Conservation (phyloP, 2,329 filamentous ascomycete species). For the Trichophyton schoenleinii region DNA sequence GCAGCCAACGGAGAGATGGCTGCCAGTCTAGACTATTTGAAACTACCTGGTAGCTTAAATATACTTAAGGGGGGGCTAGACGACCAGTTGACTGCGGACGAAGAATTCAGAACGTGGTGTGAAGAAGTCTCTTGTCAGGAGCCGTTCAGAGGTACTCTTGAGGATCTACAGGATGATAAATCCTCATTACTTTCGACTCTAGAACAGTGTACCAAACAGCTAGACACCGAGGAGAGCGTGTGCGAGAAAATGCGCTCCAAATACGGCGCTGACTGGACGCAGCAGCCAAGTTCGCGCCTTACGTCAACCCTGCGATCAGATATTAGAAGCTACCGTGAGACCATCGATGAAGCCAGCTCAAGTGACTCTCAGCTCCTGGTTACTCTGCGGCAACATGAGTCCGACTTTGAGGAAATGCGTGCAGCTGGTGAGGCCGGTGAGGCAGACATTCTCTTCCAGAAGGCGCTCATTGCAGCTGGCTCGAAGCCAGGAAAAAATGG, state of each 20-base stretch:
- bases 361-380: conserved; percentile 75
- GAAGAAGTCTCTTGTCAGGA: conserved; percentile 81
- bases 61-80: conserved; percentile 58
- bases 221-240: conserved; percentile 94
- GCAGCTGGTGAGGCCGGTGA: conserved; percentile 75
- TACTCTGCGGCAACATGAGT: conserved; percentile 74
- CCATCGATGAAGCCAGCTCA: conserved; percentile 73
- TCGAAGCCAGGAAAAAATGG: conserved; percentile 44
- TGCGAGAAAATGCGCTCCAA: conserved; percentile 99
- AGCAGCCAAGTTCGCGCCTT: conserved; percentile 82
- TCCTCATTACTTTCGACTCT: conserved; percentile 58
- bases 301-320: conserved; percentile 80
- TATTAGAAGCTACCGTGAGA: conserved; percentile 74
- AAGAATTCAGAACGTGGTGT: conserved; percentile 89
- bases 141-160: conserved; percentile 65
- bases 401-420: conserved; percentile 90
- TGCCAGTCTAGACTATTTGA: conserved; percentile 83
- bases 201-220: conserved; percentile 69
- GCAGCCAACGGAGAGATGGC: conserved; percentile 92
- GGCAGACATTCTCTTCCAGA: conserved; percentile 77
- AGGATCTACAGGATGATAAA: conserved; percentile 65
- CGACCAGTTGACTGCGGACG: conserved; percentile 61
- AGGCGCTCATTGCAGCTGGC: conserved; percentile 67
- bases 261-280: conserved; percentile 90
- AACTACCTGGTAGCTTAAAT: conserved; percentile 76